Conservation (phyloP, 2,329 filamentous ascomycete genomes). For the Kalaharituber pfeilii region DNA sequence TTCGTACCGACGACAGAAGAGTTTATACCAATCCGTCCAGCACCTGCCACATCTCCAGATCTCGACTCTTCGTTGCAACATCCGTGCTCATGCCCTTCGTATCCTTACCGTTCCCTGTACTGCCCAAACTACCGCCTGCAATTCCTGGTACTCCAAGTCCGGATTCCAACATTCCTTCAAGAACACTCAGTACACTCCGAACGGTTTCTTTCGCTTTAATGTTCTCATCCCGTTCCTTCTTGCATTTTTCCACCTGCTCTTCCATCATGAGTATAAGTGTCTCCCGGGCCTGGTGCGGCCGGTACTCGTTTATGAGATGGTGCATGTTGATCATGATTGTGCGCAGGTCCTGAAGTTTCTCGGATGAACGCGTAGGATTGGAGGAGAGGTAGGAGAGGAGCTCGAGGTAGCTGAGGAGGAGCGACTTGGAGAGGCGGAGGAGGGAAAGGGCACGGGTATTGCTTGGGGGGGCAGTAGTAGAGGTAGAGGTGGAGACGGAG, state of each 20-base stretch:
- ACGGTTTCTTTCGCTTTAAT: conserved; percentile 53
- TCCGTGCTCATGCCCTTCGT: conserved; percentile 1
- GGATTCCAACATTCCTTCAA: conserved; percentile 31
- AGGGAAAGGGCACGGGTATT: conserved; percentile 43
- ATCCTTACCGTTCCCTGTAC: conserved; percentile 4
- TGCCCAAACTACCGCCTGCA: conserved; percentile 1
- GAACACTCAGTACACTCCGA: conserved; percentile 50
- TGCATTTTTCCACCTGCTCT: conserved; percentile 55
- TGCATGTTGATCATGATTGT: conserved; percentile 82
- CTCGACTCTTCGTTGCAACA: not conserved
- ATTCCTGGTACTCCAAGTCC: conserved; percentile 9
- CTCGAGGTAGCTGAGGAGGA: conserved; percentile 78
- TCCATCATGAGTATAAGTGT: conserved; percentile 78
- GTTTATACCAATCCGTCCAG: not conserved
- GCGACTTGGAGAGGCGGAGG: conserved; percentile 62
- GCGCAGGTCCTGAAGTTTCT: conserved; percentile 61
- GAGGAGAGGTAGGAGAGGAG: conserved; percentile 30
- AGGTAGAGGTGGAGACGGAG: not conserved
- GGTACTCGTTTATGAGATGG: conserved; percentile 82
- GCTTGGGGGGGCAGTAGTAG: conserved; percentile 38
- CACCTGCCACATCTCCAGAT: conserved; percentile 9
- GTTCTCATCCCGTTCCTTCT: conserved; percentile 54
- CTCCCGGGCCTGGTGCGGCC: conserved; percentile 81
- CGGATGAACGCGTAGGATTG: conserved; percentile 25
- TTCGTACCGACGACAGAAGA: no score